Base-by-base conservation (phyloP, 2,329 filamentous ascomycete genomes). In the Teratosphaeria gauchensis region DNA sequence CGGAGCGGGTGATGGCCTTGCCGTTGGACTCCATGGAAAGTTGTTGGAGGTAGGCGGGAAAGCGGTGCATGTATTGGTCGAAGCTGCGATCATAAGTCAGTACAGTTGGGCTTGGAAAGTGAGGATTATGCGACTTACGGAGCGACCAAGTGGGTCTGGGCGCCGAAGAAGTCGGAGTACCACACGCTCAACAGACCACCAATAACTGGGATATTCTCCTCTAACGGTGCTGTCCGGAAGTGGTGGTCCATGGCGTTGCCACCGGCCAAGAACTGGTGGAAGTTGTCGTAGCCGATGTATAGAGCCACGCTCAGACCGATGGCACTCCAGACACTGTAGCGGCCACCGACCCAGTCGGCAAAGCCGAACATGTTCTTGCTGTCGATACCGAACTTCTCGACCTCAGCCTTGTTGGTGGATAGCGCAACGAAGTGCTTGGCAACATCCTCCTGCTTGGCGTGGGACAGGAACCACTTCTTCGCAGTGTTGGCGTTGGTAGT, bases 361-460 rank as follows among this genome's bases (percentile, higher is more conserved):
- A 99, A 99, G 69, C 91, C 92, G 72, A 99, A 99, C 94, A 99
- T 99, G 83, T 97, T 99, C 83, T 92, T 92, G 78, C 86, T 87
- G 79, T 97, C 92, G 71, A 99, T 99, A 65, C 94, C 94, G 71
- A 99, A 99, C 82, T 97, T 97, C 78, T 89, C 91, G 62, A 99
- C 94, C 80, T 97, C 92, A 57, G 80, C 75, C 78, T 92, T 89
- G 78, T 99, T 99, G 75, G 94, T 99, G 55, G 94, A 97, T 56
- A 99, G 85, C 53, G 94, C 94, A 59, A 96, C 94, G 72, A 99
- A 99, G 83, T 99, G 94, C 84, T 97, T 99, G 67, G 94, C 90
- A 68, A 99, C 95, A 65, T 84, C 78, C 59, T 82, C 76, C 31
- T 95, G 87, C 85, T 85, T 94, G 78, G 82, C 87, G 75, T 73